phyloP scores from a whole-genome alignment of 202 grass and related monocot genomes.

The Setaria viridis region DNA sequence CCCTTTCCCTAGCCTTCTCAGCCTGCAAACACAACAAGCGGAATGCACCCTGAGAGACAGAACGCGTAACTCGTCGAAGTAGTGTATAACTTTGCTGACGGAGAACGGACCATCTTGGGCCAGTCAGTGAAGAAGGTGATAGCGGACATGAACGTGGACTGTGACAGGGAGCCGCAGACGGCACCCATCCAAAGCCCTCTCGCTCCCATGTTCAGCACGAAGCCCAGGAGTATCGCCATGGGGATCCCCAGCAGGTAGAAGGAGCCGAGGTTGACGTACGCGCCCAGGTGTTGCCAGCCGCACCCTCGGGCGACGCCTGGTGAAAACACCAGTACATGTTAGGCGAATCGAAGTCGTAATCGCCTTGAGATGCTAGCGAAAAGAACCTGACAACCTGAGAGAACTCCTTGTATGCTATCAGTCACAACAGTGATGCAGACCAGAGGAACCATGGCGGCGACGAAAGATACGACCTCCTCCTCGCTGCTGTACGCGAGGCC shows the following conservation, averaged over 20 bases:
- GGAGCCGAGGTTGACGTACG: conserved; percentile 80
- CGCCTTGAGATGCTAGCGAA: background rate
- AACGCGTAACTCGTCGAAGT: background rate
- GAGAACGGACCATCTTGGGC: conserved; percentile 70
- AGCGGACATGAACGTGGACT: conserved; percentile 57
- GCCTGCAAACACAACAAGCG: conserved; percentile 41
- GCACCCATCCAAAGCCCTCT: conserved; percentile 85
- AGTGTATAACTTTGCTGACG: background rate
- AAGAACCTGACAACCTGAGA: conserved; percentile 60
- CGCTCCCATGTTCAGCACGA: conserved; percentile 61
- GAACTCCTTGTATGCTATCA: conserved; percentile 68
- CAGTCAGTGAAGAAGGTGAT: conserved; percentile 81
- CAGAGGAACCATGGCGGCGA: conserved; percentile 61
- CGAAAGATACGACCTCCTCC: conserved; percentile 62
- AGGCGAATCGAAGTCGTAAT: background rate
- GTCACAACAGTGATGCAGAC: conserved; percentile 73
- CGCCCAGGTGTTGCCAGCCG: conserved; percentile 88
- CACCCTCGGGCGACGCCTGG: conserved; percentile 83
- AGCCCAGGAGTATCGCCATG: conserved; percentile 63
- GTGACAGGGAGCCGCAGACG: conserved; percentile 73
- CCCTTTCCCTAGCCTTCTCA: conserved; percentile 64
- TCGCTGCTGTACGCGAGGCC: conserved; percentile 85
- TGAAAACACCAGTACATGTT: background rate
- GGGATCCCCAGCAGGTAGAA: conserved; percentile 92
- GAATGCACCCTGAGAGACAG: background rate